Base-by-base conservation (phyloP, 805 yeast species). In the Suhomyces sp. region DNA sequence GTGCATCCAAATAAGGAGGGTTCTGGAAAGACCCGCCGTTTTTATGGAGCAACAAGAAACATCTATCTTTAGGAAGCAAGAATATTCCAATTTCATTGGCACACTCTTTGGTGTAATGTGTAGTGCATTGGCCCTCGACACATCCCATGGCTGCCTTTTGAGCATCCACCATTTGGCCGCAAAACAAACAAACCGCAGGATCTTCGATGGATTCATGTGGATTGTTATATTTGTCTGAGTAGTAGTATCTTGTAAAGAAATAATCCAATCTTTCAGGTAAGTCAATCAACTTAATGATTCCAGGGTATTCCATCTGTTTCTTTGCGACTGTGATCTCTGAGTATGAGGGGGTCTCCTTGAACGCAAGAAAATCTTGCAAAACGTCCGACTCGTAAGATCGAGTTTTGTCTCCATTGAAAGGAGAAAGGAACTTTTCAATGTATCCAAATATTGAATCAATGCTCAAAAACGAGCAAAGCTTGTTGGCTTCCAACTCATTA, bases 151-250 rank as follows among this genome's bases (percentile, higher is more conserved):
- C 80, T 41, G 74, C 67, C 55, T 73, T 82, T 61, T 92, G 97
- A n/a, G 85, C 70, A 56, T 85, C 84, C 22, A 89, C 76, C 6
- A 85, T 76, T 9, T 72, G 70, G 1, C 91, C 94, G 70, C 99
- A 94, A 56, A 86, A 86, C 51, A 93, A 70, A 63, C 99, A 93
- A 8, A 93, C 73, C 0, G 96, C 97, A 0, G 96, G 94, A 57
- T 92, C 96, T 46, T 77, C 78, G 29, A 74, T 76, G 1, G 59
- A 52, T 53, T 61, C 60, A 60, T 65, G 70, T 22, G 78, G 78
- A 47, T 73, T 72, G 44, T 70, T 65, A 22, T 71, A 72, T 46
- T 71, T 69, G 24, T 74, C 76, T 61, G 72, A 74, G 57, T 82
- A 80, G 52, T 82, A 74, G 51, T 80, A 74, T 36, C 80, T 74